phyloP scores from a whole-genome alignment of 179 eudicot species.

The Heliamphora pulchella region DNA sequence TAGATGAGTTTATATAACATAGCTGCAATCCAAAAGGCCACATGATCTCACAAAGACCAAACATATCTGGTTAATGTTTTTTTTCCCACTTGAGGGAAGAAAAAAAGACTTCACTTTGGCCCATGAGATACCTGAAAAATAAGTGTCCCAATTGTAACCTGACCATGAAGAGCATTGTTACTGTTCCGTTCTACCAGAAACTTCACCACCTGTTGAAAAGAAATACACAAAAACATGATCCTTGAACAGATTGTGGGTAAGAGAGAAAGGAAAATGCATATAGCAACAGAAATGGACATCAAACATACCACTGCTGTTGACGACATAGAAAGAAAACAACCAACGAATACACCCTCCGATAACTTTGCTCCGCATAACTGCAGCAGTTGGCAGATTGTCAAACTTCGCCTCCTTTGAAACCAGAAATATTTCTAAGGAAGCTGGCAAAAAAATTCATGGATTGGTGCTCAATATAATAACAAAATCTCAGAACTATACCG shows the following conservation, averaged over 20 bases:
- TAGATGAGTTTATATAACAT: background rate
- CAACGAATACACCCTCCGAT: constrained; percentile 96
- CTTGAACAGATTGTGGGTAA: background rate
- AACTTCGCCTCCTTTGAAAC: constrained; percentile 9
- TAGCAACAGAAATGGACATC: constrained; percentile 10
- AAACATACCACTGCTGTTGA: constrained; percentile 88
- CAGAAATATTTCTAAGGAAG: background rate
- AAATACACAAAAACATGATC: constrained; percentile 8
- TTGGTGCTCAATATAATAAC: constrained; percentile 8
- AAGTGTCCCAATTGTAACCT: constrained; percentile 94
- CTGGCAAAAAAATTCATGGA: constrained; percentile 4
- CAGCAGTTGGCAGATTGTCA: constrained; percentile 17
- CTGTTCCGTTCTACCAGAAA: constrained; percentile 73
- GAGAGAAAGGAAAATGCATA: constrained; percentile 10
- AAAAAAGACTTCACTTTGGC: too few relatives aligned
- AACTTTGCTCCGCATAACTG: constrained; percentile 91
- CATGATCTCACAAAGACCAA: too few relatives aligned
- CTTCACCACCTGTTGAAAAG: constrained; percentile 66
- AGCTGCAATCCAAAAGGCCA: background rate
- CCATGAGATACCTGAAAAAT: constrained; percentile 66
- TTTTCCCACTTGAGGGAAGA: too few relatives aligned
- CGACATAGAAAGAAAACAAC: constrained; percentile 95
- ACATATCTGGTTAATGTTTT: too few relatives aligned
- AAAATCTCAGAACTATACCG: constrained; percentile 39
- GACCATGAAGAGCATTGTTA: constrained; percentile 83